Evolutionary conservation across 257 asterid genomes (phyloP), one percentile per base, ranked within the genome.

Genomic region (Solanum virginianum): DNA sequence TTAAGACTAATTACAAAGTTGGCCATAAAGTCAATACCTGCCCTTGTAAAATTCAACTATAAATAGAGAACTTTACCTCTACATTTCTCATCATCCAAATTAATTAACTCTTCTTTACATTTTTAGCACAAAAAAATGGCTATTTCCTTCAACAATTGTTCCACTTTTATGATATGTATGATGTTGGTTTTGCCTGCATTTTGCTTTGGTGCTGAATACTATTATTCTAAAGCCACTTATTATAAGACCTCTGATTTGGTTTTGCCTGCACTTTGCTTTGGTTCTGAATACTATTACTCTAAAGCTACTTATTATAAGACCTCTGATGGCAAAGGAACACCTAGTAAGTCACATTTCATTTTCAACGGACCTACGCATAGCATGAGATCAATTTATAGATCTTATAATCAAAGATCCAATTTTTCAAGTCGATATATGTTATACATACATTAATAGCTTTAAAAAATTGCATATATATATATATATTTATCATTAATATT

Each of bases 261-360:
- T 24, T 24, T 84, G 0, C 84, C 86, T 81, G 70, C 75, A 32
- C 6, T 84, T n/a, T 81, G 81, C 62, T 63, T 39, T 43, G 62
- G 55, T 43, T n/a, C n/a, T n/a, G n/a, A n/a, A n/a, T n/a, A n/a
- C 56, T 10, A 80, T 36, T 47, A 80, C 62, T 82, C 85, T 15
- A 75, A 86, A 66, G 90, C 90, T 8, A 80, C 89, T 10, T 88
- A 51, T 86, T 88, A 83, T 74, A 81, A 81, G 13, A 84, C 85
- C 13, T 62, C 74, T 15, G 87, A 84, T 68, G 55, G 85, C 29
- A 22, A 49, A 8, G 86, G 84, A 20, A 84, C 84, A 24, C 86
- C 87, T 24, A 80, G 88, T 88, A 84, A 1, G 85, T 47, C 15
- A 13, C 45, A 14, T 26, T 65, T 80, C 10, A 53, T 53, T 53